Evolutionary conservation across 164 flowering plant genomes (phyloP).

Genomic region (Aristolochia californica): DNA sequence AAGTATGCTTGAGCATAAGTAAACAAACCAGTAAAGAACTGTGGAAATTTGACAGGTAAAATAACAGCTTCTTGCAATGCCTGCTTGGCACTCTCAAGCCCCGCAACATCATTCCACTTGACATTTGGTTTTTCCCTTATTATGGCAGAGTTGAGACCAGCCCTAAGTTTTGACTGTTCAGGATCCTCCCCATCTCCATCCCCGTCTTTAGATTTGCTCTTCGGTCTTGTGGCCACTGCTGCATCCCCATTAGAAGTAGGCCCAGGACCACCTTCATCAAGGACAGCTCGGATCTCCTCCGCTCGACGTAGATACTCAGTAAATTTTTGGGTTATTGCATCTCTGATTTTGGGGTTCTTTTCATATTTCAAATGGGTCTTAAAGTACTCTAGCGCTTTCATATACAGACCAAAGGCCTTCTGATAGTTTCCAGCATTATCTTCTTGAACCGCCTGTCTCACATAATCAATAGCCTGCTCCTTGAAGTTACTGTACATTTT

Average conservation of each 20-base stretch:
- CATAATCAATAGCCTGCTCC: conserved; percentile 95
- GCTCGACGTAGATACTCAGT: conserved; percentile 93
- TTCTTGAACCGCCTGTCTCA: conserved; percentile 88
- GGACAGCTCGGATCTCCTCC: conserved; percentile 90
- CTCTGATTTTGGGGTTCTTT: conserved; percentile 91
- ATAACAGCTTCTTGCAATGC: conserved; percentile 96
- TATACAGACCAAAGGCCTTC: conserved; percentile 88
- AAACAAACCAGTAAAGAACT: conserved; percentile 77
- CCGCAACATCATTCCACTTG: conserved; percentile 97
- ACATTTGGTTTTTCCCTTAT: conserved; percentile 92
- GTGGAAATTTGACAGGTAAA: conserved; percentile 91
- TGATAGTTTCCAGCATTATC: conserved; percentile 92
- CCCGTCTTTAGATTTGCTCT: conserved; percentile 71
- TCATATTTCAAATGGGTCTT: conserved; percentile 90
- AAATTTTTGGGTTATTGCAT: conserved; percentile 87
- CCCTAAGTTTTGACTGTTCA: conserved; percentile 70
- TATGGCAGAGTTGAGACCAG: conserved; percentile 87
- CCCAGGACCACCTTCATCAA: conserved; percentile 71
- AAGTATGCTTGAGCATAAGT: neutral
- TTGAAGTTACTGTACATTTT: conserved; percentile 97
- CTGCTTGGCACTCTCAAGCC: conserved; percentile 94
- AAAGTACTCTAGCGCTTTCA: conserved; percentile 96
- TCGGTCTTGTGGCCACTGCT: conserved; percentile 69
- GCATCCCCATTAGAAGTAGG: conserved; percentile 71
- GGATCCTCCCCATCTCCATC: conserved; percentile 78